A percentile compares a stretch with the other conserved stretches of the same genome.
Conservation (phyloP, 495 filamentous ascomycete genomes). For the Talaromyces ruber region DNA sequence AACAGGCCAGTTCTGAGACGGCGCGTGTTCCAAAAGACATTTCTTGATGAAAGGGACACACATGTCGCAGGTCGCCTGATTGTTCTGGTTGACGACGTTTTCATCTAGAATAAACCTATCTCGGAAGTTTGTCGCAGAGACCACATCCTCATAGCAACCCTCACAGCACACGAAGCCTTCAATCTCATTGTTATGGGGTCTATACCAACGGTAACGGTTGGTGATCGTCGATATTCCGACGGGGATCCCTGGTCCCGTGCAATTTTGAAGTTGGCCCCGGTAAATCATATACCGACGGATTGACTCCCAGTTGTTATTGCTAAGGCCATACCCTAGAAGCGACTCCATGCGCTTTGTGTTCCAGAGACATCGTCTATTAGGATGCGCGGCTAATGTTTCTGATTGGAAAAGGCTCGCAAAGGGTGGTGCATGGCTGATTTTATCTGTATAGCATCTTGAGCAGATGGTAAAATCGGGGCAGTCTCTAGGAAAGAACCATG, state of each 20-base stretch:
- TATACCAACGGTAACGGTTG: slow-evolving; percentile 3
- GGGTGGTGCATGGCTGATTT: slow-evolving; percentile 12
- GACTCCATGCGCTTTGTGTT: slow-evolving; percentile 3
- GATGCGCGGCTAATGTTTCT: not conserved
- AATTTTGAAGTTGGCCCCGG: slow-evolving; percentile 11
- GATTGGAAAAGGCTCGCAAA: slow-evolving; percentile 6
- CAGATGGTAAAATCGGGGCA: slow-evolving; percentile 15
- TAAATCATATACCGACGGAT: slow-evolving; percentile 9
- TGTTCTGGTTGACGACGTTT: not conserved
- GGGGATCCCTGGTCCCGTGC: slow-evolving; percentile 9
- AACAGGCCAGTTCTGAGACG: not conserved
- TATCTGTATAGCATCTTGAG: slow-evolving; percentile 17
- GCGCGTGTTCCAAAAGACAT: not conserved
- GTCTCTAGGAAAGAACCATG: slow-evolving; percentile 16
- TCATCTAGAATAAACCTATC: not conserved
- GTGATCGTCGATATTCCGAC: slow-evolving; percentile 9
- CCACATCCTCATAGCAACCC: slow-evolving; percentile 26
- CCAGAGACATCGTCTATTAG: slow-evolving; percentile 8
- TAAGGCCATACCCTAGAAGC: not conserved
- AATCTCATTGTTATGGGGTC: slow-evolving; percentile 15
- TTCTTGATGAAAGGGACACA: not conserved
- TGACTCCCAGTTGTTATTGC: slow-evolving; percentile 5
- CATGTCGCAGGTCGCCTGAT: slow-evolving; percentile 2
- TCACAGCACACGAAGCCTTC: slow-evolving; percentile 21
- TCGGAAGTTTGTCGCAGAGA: slow-evolving; percentile 19